Evolutionary conservation across 2,329 filamentous ascomycete species (phyloP).

Genomic region (Ophiostoma pallidulum): DNA sequence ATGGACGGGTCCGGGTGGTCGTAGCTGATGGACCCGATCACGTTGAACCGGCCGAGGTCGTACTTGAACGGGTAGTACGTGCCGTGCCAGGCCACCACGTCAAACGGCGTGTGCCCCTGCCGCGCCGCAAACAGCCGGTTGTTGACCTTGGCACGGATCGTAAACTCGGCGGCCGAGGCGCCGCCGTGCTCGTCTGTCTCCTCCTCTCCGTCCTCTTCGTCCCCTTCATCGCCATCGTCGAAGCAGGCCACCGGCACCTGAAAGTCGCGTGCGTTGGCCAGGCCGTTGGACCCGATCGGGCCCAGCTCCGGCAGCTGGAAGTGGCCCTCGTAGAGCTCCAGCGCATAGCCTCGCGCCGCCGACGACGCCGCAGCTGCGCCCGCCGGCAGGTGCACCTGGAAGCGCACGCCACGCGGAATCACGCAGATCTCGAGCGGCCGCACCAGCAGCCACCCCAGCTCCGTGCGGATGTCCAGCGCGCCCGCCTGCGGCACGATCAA

Average conservation of each 20-base stretch:
- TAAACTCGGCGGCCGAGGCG: conserved; percentile 31
- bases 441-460: conserved; percentile 65
- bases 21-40: conserved; percentile 61
- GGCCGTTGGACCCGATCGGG: conserved; percentile 62
- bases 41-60: conserved; percentile 67
- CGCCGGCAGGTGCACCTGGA: conserved; percentile 58
- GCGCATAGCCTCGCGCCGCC: conserved; percentile 59
- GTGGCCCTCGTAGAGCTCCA: conserved; percentile 65
- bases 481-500: conserved; percentile 69
- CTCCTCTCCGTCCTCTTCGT: too few relatives aligned
- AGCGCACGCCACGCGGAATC: conserved; percentile 64
- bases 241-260: conserved; percentile 62
- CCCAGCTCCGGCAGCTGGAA: conserved; percentile 64
- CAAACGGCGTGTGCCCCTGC: conserved; percentile 63
- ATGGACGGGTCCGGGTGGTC: conserved; percentile 74
- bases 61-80: conserved; percentile 77
- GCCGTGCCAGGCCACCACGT: conserved; percentile 73
- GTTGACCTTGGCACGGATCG: conserved; percentile 55
- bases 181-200: too few relatives aligned
- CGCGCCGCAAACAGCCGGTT: conserved; percentile 55
- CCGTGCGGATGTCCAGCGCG: conserved; percentile 64
- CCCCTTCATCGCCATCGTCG: conserved; percentile 52
- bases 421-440: conserved; percentile 70
- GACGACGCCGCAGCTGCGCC: not conserved
- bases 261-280: conserved; percentile 70